Evolutionary conservation across 352 stramenopile genomes (phyloP), one percentile per base, ranked within the genome.

Genomic region (Thraustotheca clavata): DNA sequence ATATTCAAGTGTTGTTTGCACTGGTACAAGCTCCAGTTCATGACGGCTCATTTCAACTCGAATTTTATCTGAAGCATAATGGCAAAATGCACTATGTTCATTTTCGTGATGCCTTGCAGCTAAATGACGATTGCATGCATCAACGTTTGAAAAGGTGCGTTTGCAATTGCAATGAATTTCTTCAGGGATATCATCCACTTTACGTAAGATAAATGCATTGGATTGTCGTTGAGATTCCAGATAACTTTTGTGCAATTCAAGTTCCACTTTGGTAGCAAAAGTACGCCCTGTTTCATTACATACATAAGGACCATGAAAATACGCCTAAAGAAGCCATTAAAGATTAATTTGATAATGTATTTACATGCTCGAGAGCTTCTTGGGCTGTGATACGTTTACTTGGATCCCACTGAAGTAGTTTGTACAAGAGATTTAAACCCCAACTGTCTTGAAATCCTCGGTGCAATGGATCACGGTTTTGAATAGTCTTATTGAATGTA

Each of bases 331-430:
- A n/a, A n/a, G n/a, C n/a, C 35, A 11, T 67, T 16, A 14, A 31
- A 16, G 49, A 66, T 33, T 38, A 20, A 67, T 50, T 33, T 12
- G 29, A 7, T 36, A 11, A 24, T 29, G 38, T 59, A 66, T 5
- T 34, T 39, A 65, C 83, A 65, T 96, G 88, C 43, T 87, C 61
- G 16, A 96, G 68, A 16, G 88, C 87, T 6, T 93, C 79, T 4
- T 70, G 41, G 0, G 82, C 78, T 26, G 75, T 74, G 33, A 98
- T 95, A 26, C 95, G 78, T 40, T 98, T 76, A 11, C 72, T 72
- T 12, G 95, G 93, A 75, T 98, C 76, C 86, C 87, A 98, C 31
- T 94, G 86, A 24, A 99, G 77, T 36, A 99, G 70, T 33, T 87
- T 81, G 84, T 87, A 98, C 61, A 99, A 89, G 24, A 99, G 73